phyloP scores from a whole-genome alignment of 306 rosid species.

The Corylus avellana region DNA sequence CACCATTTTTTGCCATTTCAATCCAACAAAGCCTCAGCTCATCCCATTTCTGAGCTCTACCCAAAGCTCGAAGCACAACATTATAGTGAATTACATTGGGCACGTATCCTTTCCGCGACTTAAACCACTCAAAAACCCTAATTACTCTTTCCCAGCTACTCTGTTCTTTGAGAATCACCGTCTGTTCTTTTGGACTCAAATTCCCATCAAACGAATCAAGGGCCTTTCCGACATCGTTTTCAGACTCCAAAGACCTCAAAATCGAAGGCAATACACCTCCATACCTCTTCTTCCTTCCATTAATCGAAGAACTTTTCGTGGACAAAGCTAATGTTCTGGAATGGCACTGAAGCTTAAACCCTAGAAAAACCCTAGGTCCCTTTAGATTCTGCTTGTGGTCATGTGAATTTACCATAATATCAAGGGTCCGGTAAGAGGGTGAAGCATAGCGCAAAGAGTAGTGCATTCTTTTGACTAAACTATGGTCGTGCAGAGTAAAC shows the following conservation, averaged over 20 bases:
- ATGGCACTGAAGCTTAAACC: slow-evolving; percentile 48
- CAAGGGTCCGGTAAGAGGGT: slow-evolving; percentile 2
- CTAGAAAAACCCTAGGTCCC: slow-evolving; percentile 32
- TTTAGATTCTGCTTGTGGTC: slow-evolving; percentile 18
- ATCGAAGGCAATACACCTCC: slow-evolving; percentile 57
- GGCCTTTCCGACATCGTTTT: slow-evolving; percentile 40
- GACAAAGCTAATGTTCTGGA: slow-evolving; percentile 43
- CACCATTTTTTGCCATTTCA: slow-evolving; percentile 70
- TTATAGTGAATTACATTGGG: slow-evolving; percentile 88
- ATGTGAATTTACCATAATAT: slow-evolving; percentile 14
- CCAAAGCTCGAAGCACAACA: slow-evolving; percentile 71
- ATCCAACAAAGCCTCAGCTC: slow-evolving; percentile 73
- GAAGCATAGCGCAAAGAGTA: slow-evolving; percentile 14
- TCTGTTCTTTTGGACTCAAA: slow-evolving; percentile 63
- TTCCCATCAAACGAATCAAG: slow-evolving; percentile 46
- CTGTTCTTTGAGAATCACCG: slow-evolving; percentile 68
- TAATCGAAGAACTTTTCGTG: slow-evolving; percentile 27
- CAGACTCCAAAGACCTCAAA: slow-evolving; percentile 43
- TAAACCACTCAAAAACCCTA: slow-evolving; percentile 72
- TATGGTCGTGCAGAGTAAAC: slow-evolving; percentile 22
- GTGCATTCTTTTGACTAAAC: slow-evolving; percentile 12
- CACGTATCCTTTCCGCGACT: slow-evolving; percentile 51
- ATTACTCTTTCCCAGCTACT: slow-evolving; percentile 59
- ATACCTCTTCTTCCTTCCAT: slow-evolving; percentile 38
- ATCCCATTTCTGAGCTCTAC: slow-evolving; percentile 85